Base-by-base conservation (phyloP, 2,329 filamentous ascomycete genomes). In the Ceratocystis ficicola region DNA sequence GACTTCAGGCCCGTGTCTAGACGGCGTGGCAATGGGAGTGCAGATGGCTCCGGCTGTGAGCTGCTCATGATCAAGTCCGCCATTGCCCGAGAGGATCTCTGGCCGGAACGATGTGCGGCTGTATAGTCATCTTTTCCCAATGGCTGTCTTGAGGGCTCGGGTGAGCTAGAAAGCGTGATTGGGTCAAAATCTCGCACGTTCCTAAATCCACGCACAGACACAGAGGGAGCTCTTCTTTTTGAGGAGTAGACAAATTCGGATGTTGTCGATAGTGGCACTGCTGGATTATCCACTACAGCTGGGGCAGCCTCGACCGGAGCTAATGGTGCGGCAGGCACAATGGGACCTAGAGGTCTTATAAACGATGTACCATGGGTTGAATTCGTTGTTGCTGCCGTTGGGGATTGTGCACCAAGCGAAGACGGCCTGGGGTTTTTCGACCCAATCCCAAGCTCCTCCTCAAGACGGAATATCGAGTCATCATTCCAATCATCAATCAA, bases 401-500 rank as follows among this genome's bases (percentile, higher is more conserved):
- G n/a, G 12, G 17, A 20, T 30, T n/a, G 15, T 12, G 28, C 28
- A 8, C 28, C 17, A 7, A 36, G 28, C 5, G 32, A n/a, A 59
- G 55, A 36, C 5, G 8, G n/a, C 17, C 20, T 36, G 44, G 7
- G 5, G 12, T 20, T 22, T n/a, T 28, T 30, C 6, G 22, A 12
- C 10, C 48, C 22, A 3, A 2, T 7, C 3, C 48, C 28, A 7
- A 63, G 25, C 10, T 48, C 20, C 32, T 32, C 22, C 12, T 63
- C 61, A 32, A 48, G 25, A 17, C 61, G 44, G 20, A 63, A 63
- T 46, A 63, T 48, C n/a, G 61, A 63, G 25, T 63, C 61, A 8
- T 63, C 61, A 17, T 63, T 48, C 61, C 61, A 63, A 32, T 48
- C 61, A 22, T 63, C 61, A 25, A 63, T 46, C 41, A 63, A 8